Evolutionary conservation across 495 filamentous ascomycete genomes (phyloP), one percentile per base, ranked within the genome.

Genomic region (Glutinoglossum americanum): DNA sequence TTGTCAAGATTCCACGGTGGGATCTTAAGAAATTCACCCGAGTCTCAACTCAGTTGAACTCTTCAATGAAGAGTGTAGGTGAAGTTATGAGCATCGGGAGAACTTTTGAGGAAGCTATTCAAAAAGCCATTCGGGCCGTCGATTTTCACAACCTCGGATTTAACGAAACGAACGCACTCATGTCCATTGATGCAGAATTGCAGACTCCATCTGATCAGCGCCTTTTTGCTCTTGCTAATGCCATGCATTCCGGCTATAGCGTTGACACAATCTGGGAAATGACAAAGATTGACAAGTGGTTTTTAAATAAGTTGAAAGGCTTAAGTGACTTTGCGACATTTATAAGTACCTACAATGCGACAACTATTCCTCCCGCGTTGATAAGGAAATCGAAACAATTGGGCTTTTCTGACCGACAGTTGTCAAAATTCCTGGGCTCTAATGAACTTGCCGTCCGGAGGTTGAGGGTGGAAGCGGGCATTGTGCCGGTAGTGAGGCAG

Each of bases 61-160:
- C 92, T 8, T 96, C 92, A 15, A 98, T 98, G 92, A 98, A 98
- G 84, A 94, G 87, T 75, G 89, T 98, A 48, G 92, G 92, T 64
- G 92, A 98, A 68, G 92, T 98, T 57, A 97, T 98, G 92, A 89
- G 84, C 64, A 96, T 98, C 64, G 92, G 92, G 58, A 74, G 92
- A 61, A 93, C 87, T 0, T 98, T 98, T 59, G 92, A 98, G 69
- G 92, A 98, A 71, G 92, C 92, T 15, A 95, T 98, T 37, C 92
- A 98, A 66, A 98, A 98, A 68, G 92, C 92, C 26, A 98, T 98
- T 63, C 80, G 92, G 32, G 82, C 87, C 25, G 87, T 97, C 57
- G 92, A 98, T 68, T 89, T 83, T 73, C 80, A 89, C 72, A 98
- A 98, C 64, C 76, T 94, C 15, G 92, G 92, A 5, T 98, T 95